Evolutionary conservation across 805 yeast genomes (phyloP).

Genomic region (Clavispora santaluciae): DNA sequence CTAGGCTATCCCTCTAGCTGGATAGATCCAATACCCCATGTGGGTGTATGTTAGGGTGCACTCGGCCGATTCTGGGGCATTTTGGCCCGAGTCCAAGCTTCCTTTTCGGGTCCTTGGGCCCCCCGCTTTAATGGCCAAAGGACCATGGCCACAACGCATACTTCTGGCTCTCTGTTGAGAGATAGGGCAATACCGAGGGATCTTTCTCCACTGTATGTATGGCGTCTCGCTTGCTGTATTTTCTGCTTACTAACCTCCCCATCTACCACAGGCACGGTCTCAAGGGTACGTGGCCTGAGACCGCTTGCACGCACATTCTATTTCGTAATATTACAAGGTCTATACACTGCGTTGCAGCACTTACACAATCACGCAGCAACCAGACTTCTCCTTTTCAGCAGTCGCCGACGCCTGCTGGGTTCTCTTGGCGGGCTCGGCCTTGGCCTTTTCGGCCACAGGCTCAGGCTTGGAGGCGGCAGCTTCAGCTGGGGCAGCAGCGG

Average conservation of each 20-base stretch:
- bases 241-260: not conserved
- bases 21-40: slow-evolving; percentile 13
- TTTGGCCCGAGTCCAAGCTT: not conserved
- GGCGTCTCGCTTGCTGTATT: not conserved
- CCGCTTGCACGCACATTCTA: too few species aligned
- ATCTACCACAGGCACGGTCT: too few species aligned
- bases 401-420: slow-evolving; percentile 7
- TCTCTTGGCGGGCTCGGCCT: slow-evolving; percentile 6
- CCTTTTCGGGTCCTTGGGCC: not conserved
- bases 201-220: slow-evolving; percentile 7
- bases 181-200: slow-evolving; percentile 13
- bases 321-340: too few species aligned
- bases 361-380: slow-evolving; percentile 14
- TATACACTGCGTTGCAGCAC: too few species aligned
- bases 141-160: not conserved
- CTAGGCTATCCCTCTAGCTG: slow-evolving; percentile 12
- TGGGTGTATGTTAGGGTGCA: slow-evolving; percentile 9
- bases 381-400: slow-evolving; percentile 5
- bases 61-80: not conserved
- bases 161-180: slow-evolving; percentile 3
- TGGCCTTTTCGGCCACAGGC: not conserved
- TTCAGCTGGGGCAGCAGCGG: not conserved
- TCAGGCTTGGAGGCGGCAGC: not conserved
- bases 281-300: too few species aligned
- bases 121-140: not conserved